Base-by-base conservation (phyloP, 768 basidiomycete species). In the Trametes meyenii region DNA sequence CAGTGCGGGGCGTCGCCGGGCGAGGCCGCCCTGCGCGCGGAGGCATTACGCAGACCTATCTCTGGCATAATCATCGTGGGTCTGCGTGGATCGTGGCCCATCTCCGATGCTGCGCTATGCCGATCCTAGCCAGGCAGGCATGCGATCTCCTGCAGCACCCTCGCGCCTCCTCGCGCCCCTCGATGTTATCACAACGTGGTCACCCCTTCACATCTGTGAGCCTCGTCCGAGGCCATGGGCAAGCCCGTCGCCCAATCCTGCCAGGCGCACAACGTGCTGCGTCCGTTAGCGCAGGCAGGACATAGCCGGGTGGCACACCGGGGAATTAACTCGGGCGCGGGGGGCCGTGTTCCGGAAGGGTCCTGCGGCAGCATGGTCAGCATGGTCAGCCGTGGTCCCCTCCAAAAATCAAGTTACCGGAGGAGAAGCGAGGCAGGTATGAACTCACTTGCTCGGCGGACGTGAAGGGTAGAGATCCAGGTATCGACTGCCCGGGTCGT, bases 221-320 rank as follows among this genome's bases (percentile, higher is more conserved):
- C 8, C 29, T 33, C 8, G 29, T 8, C 29, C 29, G 4, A 3
- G 29, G 29, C 29, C 4, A 33, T 33, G 29, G 29, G 8, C 29
- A 8, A 33, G 29, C 29, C 29, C 29, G 8, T 33, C 29, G 29
- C 29, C 39, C 39, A 3, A n/a, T 13, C 39, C 39, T n/a, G 39
- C 39, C 17, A n/a, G 39, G 39, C 39, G 17, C 14, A 13, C 17
- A 12, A 40, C 17, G 4, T 40, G 39, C 39, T 12, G 12, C 39
- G 39, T 40, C 5, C 17, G 17, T n/a, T 40, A 40, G 24, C 17
- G 42, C 21, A 16, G 36, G 7, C 14, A 13, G 39, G 29, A 29
- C 44, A 38, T 49, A 57, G 24, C 48, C 46, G 56, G 38, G 56
- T 57, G 56, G 56, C 56, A 57, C 56, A 57, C n/a, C 39, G 13